phyloP scores from a whole-genome alignment of 306 rosid species.

The Canavalia gladiata region DNA sequence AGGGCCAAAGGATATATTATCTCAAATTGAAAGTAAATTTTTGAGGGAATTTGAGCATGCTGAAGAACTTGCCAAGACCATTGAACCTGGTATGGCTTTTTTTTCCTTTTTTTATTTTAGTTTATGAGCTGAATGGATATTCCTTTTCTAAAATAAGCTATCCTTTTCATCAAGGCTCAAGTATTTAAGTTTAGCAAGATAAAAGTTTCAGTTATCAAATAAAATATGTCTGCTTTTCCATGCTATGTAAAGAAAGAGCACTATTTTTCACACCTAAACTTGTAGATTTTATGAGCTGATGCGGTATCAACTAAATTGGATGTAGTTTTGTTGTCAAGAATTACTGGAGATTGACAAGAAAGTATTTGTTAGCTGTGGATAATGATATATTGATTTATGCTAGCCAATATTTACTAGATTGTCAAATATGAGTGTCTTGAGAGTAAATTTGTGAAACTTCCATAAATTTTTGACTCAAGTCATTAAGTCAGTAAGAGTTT shows the following conservation, averaged over 20 bases:
- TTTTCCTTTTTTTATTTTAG: neutral
- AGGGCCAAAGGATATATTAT: slow-evolving; percentile 66
- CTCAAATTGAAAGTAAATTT: slow-evolving; percentile 84
- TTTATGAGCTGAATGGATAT: slow-evolving; percentile 40
- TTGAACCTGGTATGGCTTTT: slow-evolving; percentile 81
- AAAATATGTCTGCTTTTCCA: slow-evolving; percentile 25
- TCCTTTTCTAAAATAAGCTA: slow-evolving; percentile 8
- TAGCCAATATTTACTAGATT: slow-evolving; percentile 3
- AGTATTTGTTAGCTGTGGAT: slow-evolving; percentile 14
- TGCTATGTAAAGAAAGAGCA: slow-evolving; percentile 9
- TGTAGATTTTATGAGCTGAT: slow-evolving; percentile 10
- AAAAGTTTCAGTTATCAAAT: neutral
- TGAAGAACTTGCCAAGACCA: slow-evolving; percentile 86
- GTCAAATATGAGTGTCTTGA: neutral
- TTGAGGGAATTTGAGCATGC: slow-evolving; percentile 88
- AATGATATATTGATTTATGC: slow-evolving; percentile 17
- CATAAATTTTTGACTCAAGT: neutral
- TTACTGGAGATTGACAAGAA: neutral
- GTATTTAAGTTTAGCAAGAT: neutral
- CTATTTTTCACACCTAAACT: slow-evolving; percentile 38
- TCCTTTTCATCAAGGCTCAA: slow-evolving; percentile 22
- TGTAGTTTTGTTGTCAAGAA: neutral
- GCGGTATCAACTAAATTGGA: neutral
- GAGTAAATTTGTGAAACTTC: neutral
- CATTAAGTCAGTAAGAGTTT: neutral